phyloP scores from a whole-genome alignment of 129 eudicot genomes.

The Erigeron canadensis region DNA sequence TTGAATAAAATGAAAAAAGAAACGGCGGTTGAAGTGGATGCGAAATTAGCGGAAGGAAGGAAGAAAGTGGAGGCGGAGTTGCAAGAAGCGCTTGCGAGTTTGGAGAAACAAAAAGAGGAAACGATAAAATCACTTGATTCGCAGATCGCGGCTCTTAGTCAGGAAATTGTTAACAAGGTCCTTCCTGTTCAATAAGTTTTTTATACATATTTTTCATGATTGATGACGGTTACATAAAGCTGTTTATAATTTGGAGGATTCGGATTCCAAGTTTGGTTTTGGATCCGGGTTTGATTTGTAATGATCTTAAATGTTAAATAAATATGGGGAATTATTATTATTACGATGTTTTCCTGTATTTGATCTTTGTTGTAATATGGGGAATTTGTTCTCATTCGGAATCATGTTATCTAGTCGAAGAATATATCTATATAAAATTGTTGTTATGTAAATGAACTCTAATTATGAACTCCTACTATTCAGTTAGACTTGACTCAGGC shows the following conservation, averaged over 20 bases:
- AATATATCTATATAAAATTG: too few species aligned
- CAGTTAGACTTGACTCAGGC: too few species aligned
- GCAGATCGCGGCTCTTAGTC: constrained; percentile 83
- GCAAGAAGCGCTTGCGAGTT: constrained; percentile 62
- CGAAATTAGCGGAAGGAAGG: constrained; percentile 72
- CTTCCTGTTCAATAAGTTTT: constrained; percentile 48
- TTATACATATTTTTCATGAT: not conserved
- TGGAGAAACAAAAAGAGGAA: constrained; percentile 83
- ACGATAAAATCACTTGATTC: constrained; percentile 69
- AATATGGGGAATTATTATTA: constrained; percentile 8
- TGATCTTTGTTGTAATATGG: too few species aligned
- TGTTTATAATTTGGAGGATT: constrained; percentile 26
- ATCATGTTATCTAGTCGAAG: too few species aligned
- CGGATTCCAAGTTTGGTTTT: not conserved
- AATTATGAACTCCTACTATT: too few species aligned
- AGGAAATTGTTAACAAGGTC: constrained; percentile 95
- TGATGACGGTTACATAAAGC: not conserved
- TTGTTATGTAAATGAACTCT: too few species aligned
- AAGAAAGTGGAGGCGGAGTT: constrained; percentile 79
- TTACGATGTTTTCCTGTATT: too few species aligned
- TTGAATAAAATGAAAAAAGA: constrained; percentile 88
- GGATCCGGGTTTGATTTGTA: constrained; percentile 1
- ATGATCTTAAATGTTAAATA: constrained; percentile 18
- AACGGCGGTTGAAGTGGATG: constrained; percentile 74
- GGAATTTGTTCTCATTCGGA: too few species aligned